phyloP scores from a whole-genome alignment of 306 rosid genomes.

The Purshia tridentata region DNA sequence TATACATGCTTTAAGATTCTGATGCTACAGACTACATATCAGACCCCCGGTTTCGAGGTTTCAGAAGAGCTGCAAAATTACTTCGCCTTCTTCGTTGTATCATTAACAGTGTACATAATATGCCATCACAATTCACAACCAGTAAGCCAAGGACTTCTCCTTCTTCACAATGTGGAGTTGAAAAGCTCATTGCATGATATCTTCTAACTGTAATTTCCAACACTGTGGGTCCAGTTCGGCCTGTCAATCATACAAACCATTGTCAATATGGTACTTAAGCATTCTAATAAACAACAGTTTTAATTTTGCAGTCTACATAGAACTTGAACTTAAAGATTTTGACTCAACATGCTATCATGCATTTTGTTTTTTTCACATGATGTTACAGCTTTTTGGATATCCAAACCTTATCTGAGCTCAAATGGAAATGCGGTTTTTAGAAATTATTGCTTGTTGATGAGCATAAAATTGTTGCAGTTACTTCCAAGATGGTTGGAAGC shows the following conservation, averaged over 20 bases:
- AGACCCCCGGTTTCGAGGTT: neutral
- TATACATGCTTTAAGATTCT: neutral
- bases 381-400: no score
- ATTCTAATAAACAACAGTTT: neutral
- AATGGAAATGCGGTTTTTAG: no score
- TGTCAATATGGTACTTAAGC: conserved; percentile 16
- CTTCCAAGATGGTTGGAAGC: neutral
- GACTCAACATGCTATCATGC: neutral
- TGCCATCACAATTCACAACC: neutral
- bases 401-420: no score
- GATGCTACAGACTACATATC: neutral
- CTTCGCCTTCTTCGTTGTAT: neutral
- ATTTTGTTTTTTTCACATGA: neutral
- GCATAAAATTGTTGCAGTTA: neutral
- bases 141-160: neutral
- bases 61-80: neutral
- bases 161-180: neutral
- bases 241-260: conserved; percentile 46
- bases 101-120: neutral
- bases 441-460: neutral
- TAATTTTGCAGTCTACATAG: neutral
- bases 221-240: conserved; percentile 89
- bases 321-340: neutral
- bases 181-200: conserved; percentile 36
- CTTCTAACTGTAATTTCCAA: conserved; percentile 82